These are phyloP conservation scores for Chytriomyces hyalinus DNA, from an alignment of 192 early-diverging fungal genomes.

Conservation along the genomic window DNA sequence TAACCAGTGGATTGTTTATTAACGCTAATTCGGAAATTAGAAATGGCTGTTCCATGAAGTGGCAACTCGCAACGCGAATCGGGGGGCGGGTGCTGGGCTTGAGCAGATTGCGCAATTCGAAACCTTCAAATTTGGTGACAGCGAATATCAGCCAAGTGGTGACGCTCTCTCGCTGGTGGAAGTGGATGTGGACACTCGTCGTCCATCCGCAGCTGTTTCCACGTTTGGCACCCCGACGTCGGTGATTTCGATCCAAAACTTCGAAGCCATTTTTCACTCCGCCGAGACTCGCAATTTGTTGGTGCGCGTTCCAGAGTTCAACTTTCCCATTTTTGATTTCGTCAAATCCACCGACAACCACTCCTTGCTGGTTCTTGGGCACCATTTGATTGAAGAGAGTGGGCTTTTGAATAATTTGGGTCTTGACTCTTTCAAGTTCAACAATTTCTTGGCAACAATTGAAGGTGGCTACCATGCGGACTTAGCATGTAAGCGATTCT, in stretches of 20 bases:
- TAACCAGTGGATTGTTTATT: constrained; percentile 1
- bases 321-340: constrained; percentile 64
- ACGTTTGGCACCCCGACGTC: constrained; percentile 8
- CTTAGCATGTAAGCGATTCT: constrained; percentile 49
- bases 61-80: constrained; percentile 33
- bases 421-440: constrained; percentile 50
- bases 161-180: constrained; percentile 13
- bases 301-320: constrained; percentile 47
- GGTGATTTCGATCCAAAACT: background rate
- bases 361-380: constrained; percentile 49
- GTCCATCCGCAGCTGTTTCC: background rate
- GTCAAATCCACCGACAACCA: constrained; percentile 35
- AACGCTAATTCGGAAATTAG: constrained; percentile 21
- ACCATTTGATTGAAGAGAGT: constrained; percentile 51
- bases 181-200: background rate
- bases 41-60: constrained; percentile 63
- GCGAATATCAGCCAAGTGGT: background rate
- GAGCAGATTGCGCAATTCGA: constrained; percentile 31
- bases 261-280: constrained; percentile 9
- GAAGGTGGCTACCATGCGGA: constrained; percentile 56
- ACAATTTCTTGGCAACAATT: constrained; percentile 51
- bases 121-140: constrained; percentile 31
- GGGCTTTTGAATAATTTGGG: constrained; percentile 49
- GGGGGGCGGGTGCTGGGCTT: constrained; percentile 14
- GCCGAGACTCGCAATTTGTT: constrained; percentile 33